phyloP scores from a whole-genome alignment of 495 filamentous ascomycete genomes.

The Penicillium parvum region DNA sequence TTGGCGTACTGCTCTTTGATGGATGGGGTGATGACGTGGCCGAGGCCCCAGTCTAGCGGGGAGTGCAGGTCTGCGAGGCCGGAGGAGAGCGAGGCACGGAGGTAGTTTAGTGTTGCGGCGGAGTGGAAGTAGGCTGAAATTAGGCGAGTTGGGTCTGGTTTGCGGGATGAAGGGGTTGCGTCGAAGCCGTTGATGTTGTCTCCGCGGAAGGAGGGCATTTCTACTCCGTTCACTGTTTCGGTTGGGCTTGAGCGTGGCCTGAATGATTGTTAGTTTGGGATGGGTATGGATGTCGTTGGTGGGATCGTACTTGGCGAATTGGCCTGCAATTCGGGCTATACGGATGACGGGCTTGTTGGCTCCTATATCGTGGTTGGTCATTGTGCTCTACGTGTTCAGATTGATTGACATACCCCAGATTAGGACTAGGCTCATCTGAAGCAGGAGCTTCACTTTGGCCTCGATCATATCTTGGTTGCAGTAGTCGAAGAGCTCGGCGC shows the following conservation, averaged over 20 bases:
- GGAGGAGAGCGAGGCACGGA: conserved; percentile 75
- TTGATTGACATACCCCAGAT: conserved; percentile 21
- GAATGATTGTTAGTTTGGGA: conserved; percentile 7
- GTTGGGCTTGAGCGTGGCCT: conserved; percentile 81
- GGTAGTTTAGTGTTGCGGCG: conserved; percentile 86
- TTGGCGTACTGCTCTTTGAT: conserved; percentile 79
- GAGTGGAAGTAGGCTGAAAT: conserved; percentile 96
- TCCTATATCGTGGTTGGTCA: conserved; percentile 32
- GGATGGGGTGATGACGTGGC: conserved; percentile 80
- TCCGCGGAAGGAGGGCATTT: conserved; percentile 86
- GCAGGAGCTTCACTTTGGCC: conserved; percentile 89
- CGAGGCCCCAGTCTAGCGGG: conserved; percentile 90
- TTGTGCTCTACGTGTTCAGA: background rate
- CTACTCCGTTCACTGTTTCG: conserved; percentile 72
- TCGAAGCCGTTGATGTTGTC: conserved; percentile 93
- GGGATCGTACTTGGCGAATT: conserved; percentile 71
- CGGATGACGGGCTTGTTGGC: conserved; percentile 89
- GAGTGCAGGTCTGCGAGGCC: conserved; percentile 92
- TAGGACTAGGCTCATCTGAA: conserved; percentile 93
- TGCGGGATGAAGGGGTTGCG: conserved; percentile 54
- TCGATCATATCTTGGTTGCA: conserved; percentile 86
- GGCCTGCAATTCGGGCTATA: conserved; percentile 92
- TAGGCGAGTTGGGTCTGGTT: conserved; percentile 74
- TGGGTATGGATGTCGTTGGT: background rate
- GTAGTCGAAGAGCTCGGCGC: conserved; percentile 96